phyloP scores from a whole-genome alignment of 257 asterid species.

The Ophiorrhiza pumila region DNA sequence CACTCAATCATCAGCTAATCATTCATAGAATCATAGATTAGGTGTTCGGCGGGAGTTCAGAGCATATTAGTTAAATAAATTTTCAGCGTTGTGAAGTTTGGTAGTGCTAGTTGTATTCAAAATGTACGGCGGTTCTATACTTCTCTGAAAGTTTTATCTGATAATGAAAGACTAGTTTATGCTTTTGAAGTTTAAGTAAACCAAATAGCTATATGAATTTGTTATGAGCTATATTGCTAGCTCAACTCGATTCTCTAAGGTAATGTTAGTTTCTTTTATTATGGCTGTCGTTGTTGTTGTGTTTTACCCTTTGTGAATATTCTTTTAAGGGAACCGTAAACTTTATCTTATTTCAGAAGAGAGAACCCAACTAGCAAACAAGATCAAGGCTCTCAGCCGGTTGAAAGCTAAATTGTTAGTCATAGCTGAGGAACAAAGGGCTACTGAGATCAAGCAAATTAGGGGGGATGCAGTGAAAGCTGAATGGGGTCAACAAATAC shows the following conservation, averaged over 20 bases:
- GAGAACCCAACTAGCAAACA: constrained; percentile 81
- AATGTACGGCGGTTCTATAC: neutral
- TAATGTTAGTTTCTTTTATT: neutral
- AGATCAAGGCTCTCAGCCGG: constrained; percentile 85
- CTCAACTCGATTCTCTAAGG: neutral
- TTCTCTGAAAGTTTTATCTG: neutral
- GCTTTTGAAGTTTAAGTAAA: neutral
- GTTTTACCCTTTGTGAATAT: neutral
- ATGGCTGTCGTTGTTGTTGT: neutral
- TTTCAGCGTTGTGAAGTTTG: neutral
- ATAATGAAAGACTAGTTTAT: neutral
- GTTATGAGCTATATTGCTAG: neutral
- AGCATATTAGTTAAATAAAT: neutral
- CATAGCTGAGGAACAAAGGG: constrained; percentile 90
- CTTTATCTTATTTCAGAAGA: constrained; percentile 47
- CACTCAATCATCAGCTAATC: neutral
- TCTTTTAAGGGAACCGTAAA: neutral
- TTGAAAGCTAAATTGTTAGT: constrained; percentile 82
- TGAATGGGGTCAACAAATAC: constrained; percentile 98
- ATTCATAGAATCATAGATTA: neutral
- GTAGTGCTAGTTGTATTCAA: neutral
- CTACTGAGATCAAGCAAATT: constrained; percentile 91
- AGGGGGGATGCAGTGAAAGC: constrained; percentile 92
- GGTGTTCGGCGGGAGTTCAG: neutral
- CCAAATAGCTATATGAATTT: neutral